Percentiles rank a stretch among this genome's conserved stretches.
Conservation (phyloP, 2,329 filamentous ascomycete genomes). For the Colletotrichum gloeosporioides region DNA sequence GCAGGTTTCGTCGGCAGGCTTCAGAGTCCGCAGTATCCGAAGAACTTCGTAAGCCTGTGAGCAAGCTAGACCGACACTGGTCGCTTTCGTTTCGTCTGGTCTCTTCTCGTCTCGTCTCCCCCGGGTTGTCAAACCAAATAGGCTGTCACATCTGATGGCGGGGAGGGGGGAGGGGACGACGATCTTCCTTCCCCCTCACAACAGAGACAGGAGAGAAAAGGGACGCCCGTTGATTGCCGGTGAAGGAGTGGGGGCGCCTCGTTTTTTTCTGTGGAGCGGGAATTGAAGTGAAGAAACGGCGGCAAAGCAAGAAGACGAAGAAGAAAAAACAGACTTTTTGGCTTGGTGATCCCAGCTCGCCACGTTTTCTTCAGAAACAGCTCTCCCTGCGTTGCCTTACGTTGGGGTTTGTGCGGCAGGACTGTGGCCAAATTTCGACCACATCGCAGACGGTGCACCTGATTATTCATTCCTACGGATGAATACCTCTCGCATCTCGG, state of each 20-base stretch:
- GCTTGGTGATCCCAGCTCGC: conserved; percentile 3
- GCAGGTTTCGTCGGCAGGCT: not conserved
- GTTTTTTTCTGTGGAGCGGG: not conserved
- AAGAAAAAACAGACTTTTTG: not conserved
- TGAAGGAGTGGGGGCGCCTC: not conserved
- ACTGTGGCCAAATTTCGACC: not conserved
- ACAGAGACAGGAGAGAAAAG: not conserved
- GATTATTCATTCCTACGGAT: not conserved
- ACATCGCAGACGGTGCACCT: not conserved
- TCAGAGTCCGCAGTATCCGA: not conserved
- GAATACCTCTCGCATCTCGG: not conserved
- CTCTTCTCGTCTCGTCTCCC: not conserved
- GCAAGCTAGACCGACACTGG: not conserved
- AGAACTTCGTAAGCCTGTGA: not conserved
- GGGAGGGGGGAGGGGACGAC: not conserved
- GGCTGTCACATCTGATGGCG: not conserved
- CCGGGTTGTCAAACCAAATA: not conserved
- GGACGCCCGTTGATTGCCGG: not conserved
- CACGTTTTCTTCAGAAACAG: conserved; percentile 8
- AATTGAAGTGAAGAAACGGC: not conserved
- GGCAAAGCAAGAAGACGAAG: not conserved
- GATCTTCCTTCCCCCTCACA: not conserved
- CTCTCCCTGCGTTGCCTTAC: not conserved
- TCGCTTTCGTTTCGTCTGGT: conserved; percentile 1
- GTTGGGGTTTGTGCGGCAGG: not conserved